A percentile compares a stretch with the other conserved stretches of the same genome.
phyloP scores from a whole-genome alignment of 768 basidiomycete genomes.

The Lactifluus volemus region DNA sequence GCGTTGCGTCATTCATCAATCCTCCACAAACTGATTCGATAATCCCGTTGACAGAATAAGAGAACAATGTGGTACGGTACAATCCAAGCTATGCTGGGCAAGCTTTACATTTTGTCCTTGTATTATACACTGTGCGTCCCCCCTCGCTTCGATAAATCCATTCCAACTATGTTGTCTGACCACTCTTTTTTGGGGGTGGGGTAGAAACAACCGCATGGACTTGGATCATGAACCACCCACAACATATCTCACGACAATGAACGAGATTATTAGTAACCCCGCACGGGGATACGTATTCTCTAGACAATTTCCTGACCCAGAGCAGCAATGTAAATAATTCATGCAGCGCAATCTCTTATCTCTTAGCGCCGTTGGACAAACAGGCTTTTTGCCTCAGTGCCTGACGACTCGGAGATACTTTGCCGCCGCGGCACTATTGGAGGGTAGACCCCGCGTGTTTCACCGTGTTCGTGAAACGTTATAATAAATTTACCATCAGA shows the following conservation, averaged over 20 bases:
- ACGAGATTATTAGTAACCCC: not conserved
- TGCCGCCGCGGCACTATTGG: not conserved
- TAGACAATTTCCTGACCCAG: not conserved
- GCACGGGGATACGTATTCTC: not conserved
- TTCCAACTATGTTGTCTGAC: not conserved
- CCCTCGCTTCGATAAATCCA: not conserved
- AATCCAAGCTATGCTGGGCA: constrained; percentile 15
- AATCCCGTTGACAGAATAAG: not conserved
- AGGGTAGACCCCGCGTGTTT: not conserved
- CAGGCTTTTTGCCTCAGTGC: not conserved
- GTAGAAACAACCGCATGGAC: constrained; percentile 13
- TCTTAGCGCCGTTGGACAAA: not conserved
- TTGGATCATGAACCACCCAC: not conserved
- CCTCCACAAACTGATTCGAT: not conserved
- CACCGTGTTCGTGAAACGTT: not conserved
- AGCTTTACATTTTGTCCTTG: constrained; percentile 9
- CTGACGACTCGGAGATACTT: not conserved
- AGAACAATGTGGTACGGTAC: not conserved
- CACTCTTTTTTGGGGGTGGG: not conserved
- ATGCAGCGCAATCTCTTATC: not conserved
- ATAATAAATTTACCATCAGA: not conserved
- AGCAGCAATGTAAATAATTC: not conserved
- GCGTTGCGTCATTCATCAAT: too few relatives aligned
- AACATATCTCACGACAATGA: not conserved
- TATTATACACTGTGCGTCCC: constrained; percentile 6